Base-by-base conservation (phyloP, 371 early-diverging fungal species). In the Rhizomucor pusillus region DNA sequence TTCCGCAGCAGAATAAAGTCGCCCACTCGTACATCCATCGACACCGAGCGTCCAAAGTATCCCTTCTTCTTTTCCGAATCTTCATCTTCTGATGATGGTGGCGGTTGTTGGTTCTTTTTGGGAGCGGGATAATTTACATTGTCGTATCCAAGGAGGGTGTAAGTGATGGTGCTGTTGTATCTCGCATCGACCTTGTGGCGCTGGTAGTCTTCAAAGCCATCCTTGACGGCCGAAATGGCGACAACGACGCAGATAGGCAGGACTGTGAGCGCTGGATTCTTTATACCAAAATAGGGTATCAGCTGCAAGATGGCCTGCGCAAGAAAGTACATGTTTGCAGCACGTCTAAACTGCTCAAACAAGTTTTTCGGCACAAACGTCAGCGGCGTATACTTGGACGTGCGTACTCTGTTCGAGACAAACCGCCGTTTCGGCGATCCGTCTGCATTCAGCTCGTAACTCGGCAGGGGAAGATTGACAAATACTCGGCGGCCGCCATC, bases 251-350 rank as follows among this genome's bases (percentile, higher is more conserved):
- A 66, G 54, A 99, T 86, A 1, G 99, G 99, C 4, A 95, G 75
- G 1, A 92, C 80, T 0, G 97, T 91, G 45, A 99, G 69, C 41
- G 81, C 73, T 50, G 71, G 87, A 22, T 71, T 81, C 34, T 87
- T 89, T 49, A 88, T 82, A 18, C 81, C 82, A 69, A 96, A 94
- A 39, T 81, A 68, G 16, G 91, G 90, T 29, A 93, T 77, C 36
- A 88, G 59, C 66, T 98, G 95, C 37, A 99, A 75, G 41, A 97
- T 88, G 36, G 97, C 93, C 75, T 98, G 82, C 52, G 86, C 79
- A 48, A 97, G 73, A 69, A 99, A 99, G 77, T 97, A 99, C 54
- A 99, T 73, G 73, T 99, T 99, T 69, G 96, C 96, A 29, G 92
- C 86, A 25, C 91, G 82, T 3, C 93, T 87, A 61, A 99, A 95